phyloP scores from a whole-genome alignment of 139 green algal genomes.

The Chlorella sp. region DNA sequence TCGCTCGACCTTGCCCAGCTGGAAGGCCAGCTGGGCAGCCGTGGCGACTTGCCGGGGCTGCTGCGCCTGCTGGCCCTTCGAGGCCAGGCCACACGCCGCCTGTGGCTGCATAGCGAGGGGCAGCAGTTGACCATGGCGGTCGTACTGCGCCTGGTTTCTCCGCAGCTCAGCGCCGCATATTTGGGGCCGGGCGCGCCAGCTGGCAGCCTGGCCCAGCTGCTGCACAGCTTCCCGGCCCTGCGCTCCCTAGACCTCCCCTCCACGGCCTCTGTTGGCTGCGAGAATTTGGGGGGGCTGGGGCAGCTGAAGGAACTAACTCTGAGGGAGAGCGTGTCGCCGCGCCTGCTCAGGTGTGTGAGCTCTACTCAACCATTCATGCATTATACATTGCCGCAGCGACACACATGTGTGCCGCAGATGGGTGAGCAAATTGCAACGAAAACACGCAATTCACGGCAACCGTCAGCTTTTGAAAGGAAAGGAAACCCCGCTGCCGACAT shows the following conservation, averaged over 20 bases:
- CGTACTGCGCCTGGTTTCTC: constrained; percentile 5
- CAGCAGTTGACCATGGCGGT: neutral
- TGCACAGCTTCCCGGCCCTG: neutral
- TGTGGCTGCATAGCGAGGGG: constrained; percentile 15
- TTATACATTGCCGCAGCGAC: no score
- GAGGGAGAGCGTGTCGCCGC: neutral
- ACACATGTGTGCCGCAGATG: no score
- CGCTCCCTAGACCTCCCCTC: constrained; percentile 4
- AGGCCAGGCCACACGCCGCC: neutral
- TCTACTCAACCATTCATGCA: no score
- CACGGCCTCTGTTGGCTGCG: neutral
- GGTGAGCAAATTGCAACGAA: no score
- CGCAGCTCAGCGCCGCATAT: neutral
- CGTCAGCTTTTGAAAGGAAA: no score
- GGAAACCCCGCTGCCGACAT: neutral
- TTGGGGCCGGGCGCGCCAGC: neutral
- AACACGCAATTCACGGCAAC: no score
- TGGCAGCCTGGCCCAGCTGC: neutral
- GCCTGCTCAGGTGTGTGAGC: neutral
- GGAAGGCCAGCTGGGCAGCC: constrained; percentile 3
- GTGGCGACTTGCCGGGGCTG: neutral
- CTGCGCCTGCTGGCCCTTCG: constrained; percentile 13
- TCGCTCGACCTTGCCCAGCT: constrained; percentile 8
- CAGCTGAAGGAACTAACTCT: constrained; percentile 21
- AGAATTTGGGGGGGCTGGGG: neutral